phyloP scores from a whole-genome alignment of 495 filamentous ascomycete species.

The Neurospora sp. region DNA sequence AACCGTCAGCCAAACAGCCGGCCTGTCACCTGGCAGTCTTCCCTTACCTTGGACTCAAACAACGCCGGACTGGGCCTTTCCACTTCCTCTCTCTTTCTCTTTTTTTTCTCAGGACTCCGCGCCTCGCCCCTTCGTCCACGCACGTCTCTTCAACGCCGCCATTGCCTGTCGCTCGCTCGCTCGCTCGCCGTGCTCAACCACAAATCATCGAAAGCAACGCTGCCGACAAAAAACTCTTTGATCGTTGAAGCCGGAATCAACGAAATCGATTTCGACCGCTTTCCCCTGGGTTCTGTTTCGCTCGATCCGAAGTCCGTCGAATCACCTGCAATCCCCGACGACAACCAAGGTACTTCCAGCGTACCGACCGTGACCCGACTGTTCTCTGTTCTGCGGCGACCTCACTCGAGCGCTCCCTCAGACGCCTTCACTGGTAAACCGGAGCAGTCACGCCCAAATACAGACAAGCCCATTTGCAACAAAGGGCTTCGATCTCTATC shows the following conservation, averaged over 20 bases:
- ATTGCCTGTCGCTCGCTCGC: not conserved
- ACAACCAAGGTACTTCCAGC: not conserved
- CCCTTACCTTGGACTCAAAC: not conserved
- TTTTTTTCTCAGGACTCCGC: not conserved
- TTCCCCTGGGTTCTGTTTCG: not conserved
- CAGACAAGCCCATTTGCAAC: not conserved
- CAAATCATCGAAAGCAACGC: not conserved
- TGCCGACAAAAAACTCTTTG: not conserved
- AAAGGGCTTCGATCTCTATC: not conserved
- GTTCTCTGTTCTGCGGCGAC: slow-evolving; percentile 18
- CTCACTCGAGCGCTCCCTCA: slow-evolving; percentile 7
- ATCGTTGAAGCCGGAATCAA: not conserved
- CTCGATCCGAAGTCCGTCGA: not conserved
- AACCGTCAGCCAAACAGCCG: not conserved
- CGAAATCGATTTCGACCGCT: not conserved
- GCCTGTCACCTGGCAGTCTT: not conserved
- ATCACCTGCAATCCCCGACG: not conserved
- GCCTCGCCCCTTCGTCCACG: not conserved
- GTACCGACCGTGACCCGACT: slow-evolving; percentile 2
- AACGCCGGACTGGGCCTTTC: not conserved
- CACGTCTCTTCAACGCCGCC: not conserved
- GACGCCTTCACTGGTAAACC: slow-evolving; percentile 28
- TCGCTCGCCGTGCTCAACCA: not conserved
- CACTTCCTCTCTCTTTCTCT: not conserved
- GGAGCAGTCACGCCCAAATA: slow-evolving; percentile 11